Conservation (phyloP, 2,329 filamentous ascomycete species). For the Corniculantispora saksenae region DNA sequence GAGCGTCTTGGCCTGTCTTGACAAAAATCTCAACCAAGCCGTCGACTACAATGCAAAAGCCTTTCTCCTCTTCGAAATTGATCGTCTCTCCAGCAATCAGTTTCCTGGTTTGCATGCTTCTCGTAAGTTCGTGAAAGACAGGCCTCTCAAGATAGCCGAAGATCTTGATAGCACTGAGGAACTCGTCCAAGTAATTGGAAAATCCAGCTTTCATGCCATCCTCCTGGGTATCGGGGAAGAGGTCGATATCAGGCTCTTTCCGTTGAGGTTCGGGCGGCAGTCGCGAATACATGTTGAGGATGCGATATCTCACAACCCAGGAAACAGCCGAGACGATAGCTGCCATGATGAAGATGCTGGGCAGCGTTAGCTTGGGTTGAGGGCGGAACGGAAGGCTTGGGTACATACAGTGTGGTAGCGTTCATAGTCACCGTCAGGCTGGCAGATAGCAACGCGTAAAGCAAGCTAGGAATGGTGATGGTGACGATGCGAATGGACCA, state of each 20-base stretch:
- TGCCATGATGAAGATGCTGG: slow-evolving; percentile 73
- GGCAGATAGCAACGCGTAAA: slow-evolving; percentile 88
- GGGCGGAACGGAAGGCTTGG: background rate
- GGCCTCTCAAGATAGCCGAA: slow-evolving; percentile 96
- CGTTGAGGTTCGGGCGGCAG: slow-evolving; percentile 92
- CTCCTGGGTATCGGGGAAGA: slow-evolving; percentile 92
- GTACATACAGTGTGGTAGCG: slow-evolving; percentile 82
- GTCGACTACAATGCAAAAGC: slow-evolving; percentile 96
- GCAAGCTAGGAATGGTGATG: slow-evolving; percentile 83
- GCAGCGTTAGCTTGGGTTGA: slow-evolving; percentile 20
- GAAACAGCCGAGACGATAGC: slow-evolving; percentile 80
- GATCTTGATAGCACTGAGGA: slow-evolving; percentile 97
- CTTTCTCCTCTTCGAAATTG: slow-evolving; percentile 94
- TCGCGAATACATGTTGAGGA: slow-evolving; percentile 94
- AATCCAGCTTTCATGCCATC: slow-evolving; percentile 86
- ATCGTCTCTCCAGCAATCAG: slow-evolving; percentile 94
- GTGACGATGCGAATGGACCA: slow-evolving; percentile 83
- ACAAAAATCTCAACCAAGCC: slow-evolving; percentile 97
- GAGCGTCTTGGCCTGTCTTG: slow-evolving; percentile 70
- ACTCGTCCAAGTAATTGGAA: slow-evolving; percentile 96
- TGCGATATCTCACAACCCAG: slow-evolving; percentile 94
- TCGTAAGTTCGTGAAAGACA: slow-evolving; percentile 94
- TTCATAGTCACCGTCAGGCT: slow-evolving; percentile 98
- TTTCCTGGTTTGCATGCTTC: slow-evolving; percentile 97
- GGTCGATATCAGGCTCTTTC: slow-evolving; percentile 91